phyloP scores from a whole-genome alignment of 257 asterid genomes.

The Scutellaria baicalensis region DNA sequence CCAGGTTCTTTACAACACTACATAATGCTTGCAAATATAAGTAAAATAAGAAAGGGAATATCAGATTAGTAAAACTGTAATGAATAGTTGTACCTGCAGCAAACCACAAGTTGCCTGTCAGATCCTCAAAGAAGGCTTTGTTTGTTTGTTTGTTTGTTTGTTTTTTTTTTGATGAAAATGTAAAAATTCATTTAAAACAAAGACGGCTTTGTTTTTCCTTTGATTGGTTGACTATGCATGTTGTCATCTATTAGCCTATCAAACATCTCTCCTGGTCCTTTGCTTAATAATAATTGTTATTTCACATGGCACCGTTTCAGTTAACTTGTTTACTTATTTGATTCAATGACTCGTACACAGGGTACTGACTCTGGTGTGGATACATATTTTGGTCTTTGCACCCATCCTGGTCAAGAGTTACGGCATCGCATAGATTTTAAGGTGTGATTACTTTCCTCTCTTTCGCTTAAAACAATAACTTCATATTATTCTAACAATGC shows the following conservation, averaged over 20 bases:
- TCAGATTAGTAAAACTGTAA: background rate
- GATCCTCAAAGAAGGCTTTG: background rate
- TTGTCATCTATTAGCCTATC: background rate
- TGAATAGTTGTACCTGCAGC: background rate
- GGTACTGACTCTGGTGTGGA: conserved; percentile 89
- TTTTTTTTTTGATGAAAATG: too few relatives aligned
- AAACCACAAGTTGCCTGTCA: background rate
- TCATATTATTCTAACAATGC: background rate
- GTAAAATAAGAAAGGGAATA: background rate
- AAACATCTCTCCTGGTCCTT: background rate
- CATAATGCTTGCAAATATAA: background rate
- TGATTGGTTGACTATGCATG: background rate
- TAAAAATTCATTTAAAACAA: too few relatives aligned
- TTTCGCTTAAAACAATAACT: background rate
- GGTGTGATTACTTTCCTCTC: conserved; percentile 25
- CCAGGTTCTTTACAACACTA: background rate
- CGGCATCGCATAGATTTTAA: conserved; percentile 89
- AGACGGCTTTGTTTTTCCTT: background rate
- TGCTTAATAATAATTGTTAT: background rate
- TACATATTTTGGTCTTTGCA: conserved; percentile 93
- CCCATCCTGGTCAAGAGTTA: conserved; percentile 74
- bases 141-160: too few relatives aligned
- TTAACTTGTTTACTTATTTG: conserved; percentile 1
- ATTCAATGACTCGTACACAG: conserved; percentile 27
- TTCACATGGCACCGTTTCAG: background rate